phyloP scores from a whole-genome alignment of 495 filamentous ascomycete genomes.

The Aspergillus cristatus region DNA sequence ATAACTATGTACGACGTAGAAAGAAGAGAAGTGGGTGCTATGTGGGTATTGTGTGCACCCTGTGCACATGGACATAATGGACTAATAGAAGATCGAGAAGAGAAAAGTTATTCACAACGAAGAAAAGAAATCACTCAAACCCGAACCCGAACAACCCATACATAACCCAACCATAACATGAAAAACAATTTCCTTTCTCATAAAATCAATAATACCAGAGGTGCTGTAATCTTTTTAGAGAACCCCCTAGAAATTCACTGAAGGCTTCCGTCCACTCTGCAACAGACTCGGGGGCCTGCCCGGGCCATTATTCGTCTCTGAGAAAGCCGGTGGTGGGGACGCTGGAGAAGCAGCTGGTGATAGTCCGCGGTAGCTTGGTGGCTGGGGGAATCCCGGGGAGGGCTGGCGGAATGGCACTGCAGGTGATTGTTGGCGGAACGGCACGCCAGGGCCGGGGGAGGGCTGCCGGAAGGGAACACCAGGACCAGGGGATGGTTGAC shows the following conservation, averaged over 20 bases:
- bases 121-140: too few species aligned
- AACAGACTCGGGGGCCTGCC: conserved; percentile 36
- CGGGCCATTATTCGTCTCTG: conserved; percentile 14
- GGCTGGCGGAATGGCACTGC: conserved; percentile 1
- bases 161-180: too few species aligned
- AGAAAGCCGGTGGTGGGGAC: conserved; percentile 21
- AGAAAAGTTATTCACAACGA: too few species aligned
- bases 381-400: conserved; percentile 9
- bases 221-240: too few species aligned
- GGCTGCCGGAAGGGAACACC: conserved; percentile 18
- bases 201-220: too few species aligned
- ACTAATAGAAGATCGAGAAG: too few species aligned
- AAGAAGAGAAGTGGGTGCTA: too few species aligned
- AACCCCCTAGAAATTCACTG: conserved; percentile 22
- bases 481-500: conserved; percentile 7
- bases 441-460: conserved; percentile 16
- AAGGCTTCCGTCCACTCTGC: conserved; percentile 33
- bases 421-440: conserved; percentile 9
- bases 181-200: too few species aligned
- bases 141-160: too few species aligned
- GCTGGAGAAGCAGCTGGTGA: conserved; percentile 19
- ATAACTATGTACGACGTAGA: too few species aligned
- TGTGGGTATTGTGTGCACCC: too few species aligned
- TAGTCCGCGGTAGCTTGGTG: conserved; percentile 12
- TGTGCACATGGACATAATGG: too few species aligned